These are phyloP conservation scores for Prinsepia uniflora DNA, from an alignment of 306 rosid genomes.

Conservation along the genomic window DNA sequence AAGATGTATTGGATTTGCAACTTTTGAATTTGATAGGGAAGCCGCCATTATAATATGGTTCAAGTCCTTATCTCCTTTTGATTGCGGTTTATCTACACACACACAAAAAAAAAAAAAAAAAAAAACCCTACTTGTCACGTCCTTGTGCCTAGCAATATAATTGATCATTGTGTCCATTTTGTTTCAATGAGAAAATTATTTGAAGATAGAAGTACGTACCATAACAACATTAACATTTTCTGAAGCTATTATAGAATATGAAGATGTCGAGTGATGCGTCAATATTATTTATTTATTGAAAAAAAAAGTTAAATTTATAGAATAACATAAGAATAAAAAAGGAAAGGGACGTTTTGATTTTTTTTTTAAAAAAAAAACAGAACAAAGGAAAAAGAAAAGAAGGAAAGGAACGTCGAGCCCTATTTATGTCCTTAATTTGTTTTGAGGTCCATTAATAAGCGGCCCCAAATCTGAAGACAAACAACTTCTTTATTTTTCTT, in stretches of 20 bases:
- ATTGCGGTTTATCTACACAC: neutral
- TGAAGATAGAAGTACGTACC: too few relatives aligned
- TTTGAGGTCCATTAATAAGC: conserved; percentile 21
- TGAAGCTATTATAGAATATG: too few relatives aligned
- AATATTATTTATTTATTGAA: too few relatives aligned
- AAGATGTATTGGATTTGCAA: neutral
- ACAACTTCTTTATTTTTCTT: neutral
- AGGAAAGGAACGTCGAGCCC: neutral
- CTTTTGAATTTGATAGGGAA: neutral
- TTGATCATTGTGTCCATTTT: too few relatives aligned
- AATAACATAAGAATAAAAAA: neutral
- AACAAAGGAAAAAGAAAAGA: neutral
- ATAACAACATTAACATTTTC: too few relatives aligned
- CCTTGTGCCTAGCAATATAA: too few relatives aligned
- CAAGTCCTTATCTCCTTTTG: neutral
- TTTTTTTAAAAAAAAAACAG: too few relatives aligned
- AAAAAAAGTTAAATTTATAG: too few relatives aligned
- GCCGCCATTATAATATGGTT: neutral
- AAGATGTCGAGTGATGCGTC: too few relatives aligned
- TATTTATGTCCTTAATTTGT: neutral
- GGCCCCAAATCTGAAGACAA: conserved; percentile 17
- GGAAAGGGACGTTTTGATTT: neutral
- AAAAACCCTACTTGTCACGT: neutral
- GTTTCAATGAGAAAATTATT: too few relatives aligned
- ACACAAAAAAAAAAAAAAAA: too few relatives aligned